Evolutionary conservation across 371 early-diverging fungal genomes (phyloP).

Genomic region (Zopfochytrium polystomum): DNA sequence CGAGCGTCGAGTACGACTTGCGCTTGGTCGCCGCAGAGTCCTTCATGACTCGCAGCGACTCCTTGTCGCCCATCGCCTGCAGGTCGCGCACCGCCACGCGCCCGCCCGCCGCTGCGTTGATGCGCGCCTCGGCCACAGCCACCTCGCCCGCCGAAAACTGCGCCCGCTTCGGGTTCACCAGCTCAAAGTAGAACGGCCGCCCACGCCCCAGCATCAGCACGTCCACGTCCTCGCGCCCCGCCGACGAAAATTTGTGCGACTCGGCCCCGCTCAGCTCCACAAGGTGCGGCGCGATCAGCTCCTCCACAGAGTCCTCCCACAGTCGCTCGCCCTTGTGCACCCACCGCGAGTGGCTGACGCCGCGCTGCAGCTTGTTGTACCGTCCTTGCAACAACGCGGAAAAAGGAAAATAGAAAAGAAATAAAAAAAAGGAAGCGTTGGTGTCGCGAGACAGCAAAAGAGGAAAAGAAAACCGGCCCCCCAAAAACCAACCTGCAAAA

Average conservation of each 20-base stretch:
- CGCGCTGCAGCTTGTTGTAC: conserved; percentile 81
- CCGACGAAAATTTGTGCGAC: conserved; percentile 75
- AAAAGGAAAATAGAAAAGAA: too few relatives aligned
- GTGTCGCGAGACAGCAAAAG: not conserved
- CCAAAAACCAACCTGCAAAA: conserved; percentile 22
- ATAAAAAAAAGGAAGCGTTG: not conserved
- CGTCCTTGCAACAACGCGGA: conserved; percentile 53
- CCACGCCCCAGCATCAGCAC: conserved; percentile 94
- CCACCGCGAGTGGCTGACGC: conserved; percentile 89
- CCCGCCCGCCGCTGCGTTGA: conserved; percentile 49
- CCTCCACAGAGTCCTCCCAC: conserved; percentile 77
- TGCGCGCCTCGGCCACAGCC: conserved; percentile 50
- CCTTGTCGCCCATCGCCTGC: too few relatives aligned
- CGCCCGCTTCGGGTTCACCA: conserved; percentile 73
- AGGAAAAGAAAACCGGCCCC: not conserved
- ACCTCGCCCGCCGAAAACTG: conserved; percentile 43
- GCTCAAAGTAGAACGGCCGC: conserved; percentile 88
- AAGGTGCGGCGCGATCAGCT: conserved; percentile 65
- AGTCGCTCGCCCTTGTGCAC: conserved; percentile 64
- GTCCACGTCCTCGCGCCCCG: conserved; percentile 97
- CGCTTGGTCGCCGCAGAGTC: conserved; percentile 78
- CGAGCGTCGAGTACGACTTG: conserved; percentile 65
- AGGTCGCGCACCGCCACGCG: conserved; percentile 37
- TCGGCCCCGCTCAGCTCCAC: conserved; percentile 34
- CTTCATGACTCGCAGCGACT: conserved; percentile 74